Conservation (phyloP, 306 rosid genomes). For the Canavalia ensiformis region DNA sequence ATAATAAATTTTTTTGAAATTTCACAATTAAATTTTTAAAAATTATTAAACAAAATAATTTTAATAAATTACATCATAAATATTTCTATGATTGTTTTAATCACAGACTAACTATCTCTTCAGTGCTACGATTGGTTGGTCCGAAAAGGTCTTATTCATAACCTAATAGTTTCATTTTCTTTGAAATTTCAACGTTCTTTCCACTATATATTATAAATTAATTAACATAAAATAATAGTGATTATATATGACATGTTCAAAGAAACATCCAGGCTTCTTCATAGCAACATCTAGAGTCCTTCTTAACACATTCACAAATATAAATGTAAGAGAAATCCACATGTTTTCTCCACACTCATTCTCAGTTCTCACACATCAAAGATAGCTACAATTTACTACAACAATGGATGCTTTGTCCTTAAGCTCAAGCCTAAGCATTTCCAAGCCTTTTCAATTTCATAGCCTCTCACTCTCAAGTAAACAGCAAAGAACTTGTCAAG, state of each 20-base stretch:
- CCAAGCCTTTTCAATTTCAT: constrained; percentile 47
- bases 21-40: too few species aligned
- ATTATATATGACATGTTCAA: not conserved
- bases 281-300: not conserved
- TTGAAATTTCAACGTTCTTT: constrained; percentile 12
- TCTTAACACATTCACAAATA: constrained; percentile 2
- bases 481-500: constrained; percentile 33
- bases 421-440: constrained; percentile 43
- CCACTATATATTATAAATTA: not conserved
- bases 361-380: not conserved
- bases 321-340: constrained; percentile 26
- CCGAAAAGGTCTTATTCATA: not conserved
- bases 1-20: too few species aligned
- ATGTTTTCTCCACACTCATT: constrained; percentile 14
- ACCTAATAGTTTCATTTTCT: not conserved
- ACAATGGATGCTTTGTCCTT: constrained; percentile 49
- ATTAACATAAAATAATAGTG: not conserved
- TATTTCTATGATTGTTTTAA: too few species aligned
- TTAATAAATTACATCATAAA: too few species aligned
- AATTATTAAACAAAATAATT: too few species aligned
- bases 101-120: too few species aligned
- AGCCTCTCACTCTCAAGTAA: constrained; percentile 38
- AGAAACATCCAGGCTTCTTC: not conserved
- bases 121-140: too few species aligned
- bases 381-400: not conserved